Percentiles rank a stretch among this genome's conserved stretches.
phyloP scores from a whole-genome alignment of 768 basidiomycete genomes.

The Tylopilus balloui region DNA sequence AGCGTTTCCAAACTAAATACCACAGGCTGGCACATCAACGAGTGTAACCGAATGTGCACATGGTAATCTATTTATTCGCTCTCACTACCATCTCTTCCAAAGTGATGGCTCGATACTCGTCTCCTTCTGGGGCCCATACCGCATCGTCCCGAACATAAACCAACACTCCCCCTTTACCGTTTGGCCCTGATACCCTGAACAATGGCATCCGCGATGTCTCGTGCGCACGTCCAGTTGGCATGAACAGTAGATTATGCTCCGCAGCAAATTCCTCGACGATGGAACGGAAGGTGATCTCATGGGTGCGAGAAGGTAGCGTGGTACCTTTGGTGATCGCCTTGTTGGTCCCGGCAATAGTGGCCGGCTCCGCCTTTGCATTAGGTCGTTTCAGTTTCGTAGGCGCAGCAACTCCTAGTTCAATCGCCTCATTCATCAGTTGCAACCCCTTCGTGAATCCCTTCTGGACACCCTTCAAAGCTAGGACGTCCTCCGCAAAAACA shows the following conservation, averaged over 20 bases:
- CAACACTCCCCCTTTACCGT: conserved; percentile 82
- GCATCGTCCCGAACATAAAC: conserved; percentile 93
- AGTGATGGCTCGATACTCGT: conserved; percentile 70
- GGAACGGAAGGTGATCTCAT: conserved; percentile 88
- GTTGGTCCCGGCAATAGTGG: conserved; percentile 29
- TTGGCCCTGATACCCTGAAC: conserved; percentile 77
- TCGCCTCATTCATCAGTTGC: conserved; percentile 92
- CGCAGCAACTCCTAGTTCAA: conserved; percentile 79
- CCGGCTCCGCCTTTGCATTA: conserved; percentile 51
- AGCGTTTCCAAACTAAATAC: too few species aligned
- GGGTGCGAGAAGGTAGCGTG: conserved; percentile 44
- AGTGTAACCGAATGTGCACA: not conserved
- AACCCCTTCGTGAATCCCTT: conserved; percentile 84
- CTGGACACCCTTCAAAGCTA: conserved; percentile 58
- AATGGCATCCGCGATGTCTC: conserved; percentile 84
- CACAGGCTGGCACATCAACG: not conserved
- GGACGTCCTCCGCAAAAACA: conserved; percentile 67
- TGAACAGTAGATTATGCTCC: conserved; percentile 80
- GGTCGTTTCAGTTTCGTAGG: conserved; percentile 64
- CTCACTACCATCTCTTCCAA: conserved; percentile 85
- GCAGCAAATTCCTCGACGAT: conserved; percentile 91
- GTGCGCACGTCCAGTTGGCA: conserved; percentile 84
- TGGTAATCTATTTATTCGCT: conserved; percentile 35
- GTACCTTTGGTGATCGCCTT: conserved; percentile 33
- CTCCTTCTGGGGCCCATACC: conserved; percentile 75